phyloP scores from a whole-genome alignment of 805 yeast species.

The Myxozyma neglecta region DNA sequence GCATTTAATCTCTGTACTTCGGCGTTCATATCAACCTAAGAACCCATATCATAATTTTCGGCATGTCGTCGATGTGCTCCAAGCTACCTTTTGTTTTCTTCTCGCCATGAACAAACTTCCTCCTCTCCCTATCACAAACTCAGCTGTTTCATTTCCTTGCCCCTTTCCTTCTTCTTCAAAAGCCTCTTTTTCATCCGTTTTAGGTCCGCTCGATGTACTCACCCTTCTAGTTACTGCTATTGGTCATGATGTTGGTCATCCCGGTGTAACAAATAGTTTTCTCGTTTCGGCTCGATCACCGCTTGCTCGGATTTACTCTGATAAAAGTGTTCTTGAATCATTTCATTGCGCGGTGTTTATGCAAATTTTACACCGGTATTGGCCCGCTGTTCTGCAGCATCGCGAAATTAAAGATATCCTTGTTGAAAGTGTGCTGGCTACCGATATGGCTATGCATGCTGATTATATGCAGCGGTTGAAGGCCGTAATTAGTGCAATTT shows the following conservation, averaged over 20 bases:
- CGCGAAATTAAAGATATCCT: slow-evolving; percentile 34
- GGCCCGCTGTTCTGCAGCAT: slow-evolving; percentile 39
- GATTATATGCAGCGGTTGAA: slow-evolving; percentile 54
- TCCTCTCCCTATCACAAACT: slow-evolving; percentile 33
- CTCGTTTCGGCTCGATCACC: slow-evolving; percentile 61
- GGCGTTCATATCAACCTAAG: slow-evolving; percentile 78
- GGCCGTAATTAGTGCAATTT: background rate
- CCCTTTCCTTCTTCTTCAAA: background rate
- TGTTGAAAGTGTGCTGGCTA: slow-evolving; percentile 61
- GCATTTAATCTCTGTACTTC: slow-evolving; percentile 61
- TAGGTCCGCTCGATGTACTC: slow-evolving; percentile 50
- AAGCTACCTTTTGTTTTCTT: slow-evolving; percentile 74
- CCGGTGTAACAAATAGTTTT: slow-evolving; percentile 86
- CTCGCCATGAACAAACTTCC: slow-evolving; percentile 38
- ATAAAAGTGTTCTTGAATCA: slow-evolving; percentile 74
- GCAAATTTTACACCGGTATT: slow-evolving; percentile 51
- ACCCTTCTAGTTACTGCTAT: slow-evolving; percentile 75
- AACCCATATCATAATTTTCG: slow-evolving; percentile 94
- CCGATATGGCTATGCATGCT: slow-evolving; percentile 91
- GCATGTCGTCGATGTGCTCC: slow-evolving; percentile 94
- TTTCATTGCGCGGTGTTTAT: slow-evolving; percentile 72
- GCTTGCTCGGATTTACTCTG: slow-evolving; percentile 60
- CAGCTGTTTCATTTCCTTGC: background rate
- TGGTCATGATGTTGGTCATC: slow-evolving; percentile 97
- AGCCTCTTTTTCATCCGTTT: background rate